Percentiles rank a stretch among this genome's conserved stretches.
Evolutionary conservation across 306 rosid species (phyloP).

Genomic region (Prinsepia uniflora): DNA sequence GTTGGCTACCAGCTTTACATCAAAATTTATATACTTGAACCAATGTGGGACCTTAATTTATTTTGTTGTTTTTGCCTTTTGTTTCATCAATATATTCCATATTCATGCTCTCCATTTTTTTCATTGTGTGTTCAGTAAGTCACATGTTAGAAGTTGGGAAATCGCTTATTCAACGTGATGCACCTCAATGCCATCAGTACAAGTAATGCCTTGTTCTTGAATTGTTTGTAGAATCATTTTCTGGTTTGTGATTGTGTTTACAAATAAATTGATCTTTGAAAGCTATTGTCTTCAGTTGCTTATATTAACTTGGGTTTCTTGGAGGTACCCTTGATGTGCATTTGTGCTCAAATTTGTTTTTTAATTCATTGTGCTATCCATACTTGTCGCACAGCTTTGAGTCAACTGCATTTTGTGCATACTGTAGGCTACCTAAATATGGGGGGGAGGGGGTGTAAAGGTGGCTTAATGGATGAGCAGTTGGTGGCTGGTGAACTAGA

Average conservation of each 20-base stretch:
- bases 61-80: not conserved
- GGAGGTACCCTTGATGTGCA: not conserved
- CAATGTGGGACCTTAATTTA: not conserved
- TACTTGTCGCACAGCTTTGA: not conserved
- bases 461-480: too few relatives aligned
- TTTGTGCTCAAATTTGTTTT: not conserved
- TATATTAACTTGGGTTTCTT: not conserved
- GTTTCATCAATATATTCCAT: not conserved
- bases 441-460: too few relatives aligned
- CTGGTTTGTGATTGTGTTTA: not conserved
- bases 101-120: not conserved
- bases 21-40: not conserved
- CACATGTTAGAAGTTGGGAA: conserved; percentile 75
- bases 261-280: not conserved
- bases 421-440: not conserved
- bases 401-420: not conserved
- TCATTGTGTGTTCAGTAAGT: conserved; percentile 40
- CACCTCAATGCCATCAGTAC: conserved; percentile 51
- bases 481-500: too few relatives aligned
- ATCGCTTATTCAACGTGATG: conserved; percentile 51
- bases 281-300: not conserved
- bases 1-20: not conserved
- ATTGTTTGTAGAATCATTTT: not conserved
- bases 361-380: not conserved
- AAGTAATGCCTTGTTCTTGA: conserved; percentile 37